Percentiles rank a stretch among this genome's conserved stretches.
These are phyloP conservation scores for Leccinum subtestaceum DNA, from an alignment of 768 basidiomycete species.

Conservation along the genomic window DNA sequence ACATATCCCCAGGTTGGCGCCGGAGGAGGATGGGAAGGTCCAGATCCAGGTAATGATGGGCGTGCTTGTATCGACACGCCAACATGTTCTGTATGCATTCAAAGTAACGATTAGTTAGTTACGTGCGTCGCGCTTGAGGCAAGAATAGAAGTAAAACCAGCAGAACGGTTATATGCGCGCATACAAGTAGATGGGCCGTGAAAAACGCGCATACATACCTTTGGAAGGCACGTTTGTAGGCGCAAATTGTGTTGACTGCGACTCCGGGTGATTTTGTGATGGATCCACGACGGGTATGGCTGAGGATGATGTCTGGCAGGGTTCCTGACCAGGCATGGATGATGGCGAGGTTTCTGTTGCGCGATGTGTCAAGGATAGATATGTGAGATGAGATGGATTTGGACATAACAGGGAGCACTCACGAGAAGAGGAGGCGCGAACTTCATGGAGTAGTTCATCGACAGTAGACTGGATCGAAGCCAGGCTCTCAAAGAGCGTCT, in stretches of 20 bases:
- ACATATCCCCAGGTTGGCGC: background rate
- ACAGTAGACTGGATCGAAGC: constrained; percentile 22
- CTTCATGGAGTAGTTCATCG: constrained; percentile 17
- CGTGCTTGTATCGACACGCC: constrained; percentile 15
- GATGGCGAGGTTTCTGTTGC: background rate
- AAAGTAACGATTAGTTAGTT: background rate
- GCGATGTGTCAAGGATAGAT: background rate
- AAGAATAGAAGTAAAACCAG: background rate
- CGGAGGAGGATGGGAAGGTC: background rate
- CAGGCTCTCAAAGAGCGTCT: constrained; percentile 13
- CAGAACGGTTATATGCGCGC: background rate
- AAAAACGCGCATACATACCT: constrained; percentile 1
- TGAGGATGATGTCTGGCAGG: background rate
- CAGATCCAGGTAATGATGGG: background rate
- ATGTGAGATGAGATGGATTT: background rate
- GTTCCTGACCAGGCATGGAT: background rate
- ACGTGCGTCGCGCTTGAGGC: background rate
- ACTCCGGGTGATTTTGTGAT: background rate
- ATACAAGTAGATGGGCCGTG: background rate
- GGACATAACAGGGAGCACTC: constrained; percentile 1
- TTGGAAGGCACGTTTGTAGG: background rate
- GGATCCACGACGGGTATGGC: background rate
- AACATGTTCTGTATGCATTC: constrained; percentile 11
- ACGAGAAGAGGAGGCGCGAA: constrained; percentile 5
- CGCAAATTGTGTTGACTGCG: background rate